Base-by-base conservation (phyloP, 257 asterid species). In the Fraxinus americana region DNA sequence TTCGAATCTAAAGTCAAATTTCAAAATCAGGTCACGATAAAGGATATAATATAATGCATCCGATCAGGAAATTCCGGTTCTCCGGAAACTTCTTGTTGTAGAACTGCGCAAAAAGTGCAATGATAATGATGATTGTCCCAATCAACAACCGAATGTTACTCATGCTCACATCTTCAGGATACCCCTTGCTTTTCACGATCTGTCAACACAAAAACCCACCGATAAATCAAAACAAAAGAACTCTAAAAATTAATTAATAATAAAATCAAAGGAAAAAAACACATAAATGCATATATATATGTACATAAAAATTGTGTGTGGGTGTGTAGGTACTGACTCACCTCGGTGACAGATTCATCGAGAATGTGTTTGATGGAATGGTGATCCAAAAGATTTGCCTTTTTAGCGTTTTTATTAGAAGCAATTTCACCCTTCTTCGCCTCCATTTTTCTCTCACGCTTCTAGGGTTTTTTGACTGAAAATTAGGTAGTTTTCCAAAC, bases 31-130 rank as follows among this genome's bases (percentile, higher is more conserved):
- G 34, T 50, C 39, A 70, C 3, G 30, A 75, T 83, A 63, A 93
- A 93, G 99, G 99, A 96, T 96, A 96, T 96, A 90, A 91, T 10
- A 73, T 87, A 76, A 90, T 94, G 96, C 98, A 93, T 54, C 90
- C 91, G 39, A 96, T 84, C 74, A 96, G 93, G 82, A 91, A 96
- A 87, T 92, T 85, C 70, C 86, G 86, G 74, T 96, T 93, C 32
- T 91, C 98, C 0, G 97, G 98, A 75, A 94, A 92, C 79, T 96
- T 92, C 92, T 93, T 93, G 79, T 91, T 87, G 89, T 96, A 96
- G 80, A 96, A 93, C 92, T 96, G 97, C 7, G 99, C 98, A 70
- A 96, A 88, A 52, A 96, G 89, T 2, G 98, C 99, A 70, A 94
- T 86, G 14, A 82, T 74, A 66, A 96, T 90, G 77, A 92, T 89